Evolutionary conservation across 2,329 filamentous ascomycete genomes (phyloP).

Genomic region (Hypoxylon sp.): DNA sequence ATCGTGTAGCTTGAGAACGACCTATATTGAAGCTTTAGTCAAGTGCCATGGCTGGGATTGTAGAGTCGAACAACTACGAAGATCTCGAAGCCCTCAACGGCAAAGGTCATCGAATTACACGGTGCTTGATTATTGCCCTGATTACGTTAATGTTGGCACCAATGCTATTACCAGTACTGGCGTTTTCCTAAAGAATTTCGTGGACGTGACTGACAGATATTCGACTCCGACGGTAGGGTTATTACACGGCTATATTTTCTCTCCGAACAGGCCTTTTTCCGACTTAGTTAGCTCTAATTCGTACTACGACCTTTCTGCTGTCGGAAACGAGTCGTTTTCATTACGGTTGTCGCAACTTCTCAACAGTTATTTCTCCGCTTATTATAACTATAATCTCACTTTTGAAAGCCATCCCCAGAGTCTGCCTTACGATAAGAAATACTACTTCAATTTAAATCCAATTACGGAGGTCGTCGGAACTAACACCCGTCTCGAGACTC

Average conservation of each 20-base stretch:
- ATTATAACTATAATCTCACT: conserved; percentile 19
- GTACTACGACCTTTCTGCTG: conserved; percentile 1
- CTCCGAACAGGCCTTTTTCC: not conserved
- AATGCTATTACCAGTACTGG: too few relatives aligned
- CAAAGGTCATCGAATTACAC: conserved; percentile 5
- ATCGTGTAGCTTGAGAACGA: conserved; percentile 6
- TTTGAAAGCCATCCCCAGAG: conserved; percentile 4
- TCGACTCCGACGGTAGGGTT: not conserved
- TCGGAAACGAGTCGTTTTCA: conserved; percentile 17
- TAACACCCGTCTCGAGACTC: conserved; percentile 8
- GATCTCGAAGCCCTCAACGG: conserved; percentile 5
- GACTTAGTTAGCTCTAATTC: not conserved
- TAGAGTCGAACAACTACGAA: conserved; percentile 9
- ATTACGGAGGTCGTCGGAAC: not conserved
- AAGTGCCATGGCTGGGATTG: conserved; percentile 20
- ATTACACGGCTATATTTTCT: conserved; percentile 10
- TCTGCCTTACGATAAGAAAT: not conserved
- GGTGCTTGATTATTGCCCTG: conserved; percentile 10
- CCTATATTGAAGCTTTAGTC: conserved; percentile 3
- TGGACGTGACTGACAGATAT: not conserved
- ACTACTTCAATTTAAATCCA: conserved; percentile 1
- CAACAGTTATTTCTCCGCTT: conserved; percentile 17
- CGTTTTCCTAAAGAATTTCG: not conserved
- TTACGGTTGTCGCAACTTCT: conserved; percentile 19
- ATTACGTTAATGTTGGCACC: not conserved